phyloP scores from a whole-genome alignment of 2,329 filamentous ascomycete genomes.

The Sarocladium kiliense region DNA sequence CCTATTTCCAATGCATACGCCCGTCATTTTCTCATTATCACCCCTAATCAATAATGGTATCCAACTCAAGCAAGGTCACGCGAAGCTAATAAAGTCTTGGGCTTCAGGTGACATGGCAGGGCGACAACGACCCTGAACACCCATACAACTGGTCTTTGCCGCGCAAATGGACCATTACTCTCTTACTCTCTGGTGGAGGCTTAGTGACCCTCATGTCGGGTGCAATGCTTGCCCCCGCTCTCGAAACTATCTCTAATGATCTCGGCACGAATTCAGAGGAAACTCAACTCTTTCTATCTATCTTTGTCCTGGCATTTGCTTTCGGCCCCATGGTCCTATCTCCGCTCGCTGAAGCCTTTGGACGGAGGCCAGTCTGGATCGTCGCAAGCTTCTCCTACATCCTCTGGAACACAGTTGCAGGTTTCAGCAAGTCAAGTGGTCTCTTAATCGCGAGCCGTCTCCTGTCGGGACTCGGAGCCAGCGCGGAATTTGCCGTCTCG shows the following conservation, averaged over 20 bases:
- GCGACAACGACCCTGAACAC: slow-evolving; percentile 45
- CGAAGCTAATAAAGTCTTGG: not conserved
- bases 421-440: slow-evolving; percentile 22
- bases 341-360: slow-evolving; percentile 27
- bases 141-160: slow-evolving; percentile 56
- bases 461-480: slow-evolving; percentile 20
- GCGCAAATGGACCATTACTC: slow-evolving; percentile 18
- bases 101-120: slow-evolving; percentile 4
- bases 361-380: slow-evolving; percentile 28
- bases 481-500: slow-evolving; percentile 24
- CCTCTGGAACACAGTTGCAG: slow-evolving; percentile 29
- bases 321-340: slow-evolving; percentile 29
- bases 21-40: not conserved
- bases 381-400: slow-evolving; percentile 26
- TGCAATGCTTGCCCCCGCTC: slow-evolving; percentile 30
- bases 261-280: slow-evolving; percentile 18
- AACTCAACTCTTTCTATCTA: slow-evolving; percentile 27
- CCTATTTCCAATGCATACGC: not conserved
- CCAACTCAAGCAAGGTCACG: not conserved
- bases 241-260: slow-evolving; percentile 26
- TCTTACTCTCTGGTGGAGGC: slow-evolving; percentile 27
- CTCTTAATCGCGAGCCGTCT: slow-evolving; percentile 25
- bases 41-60: not conserved
- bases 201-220: slow-evolving; percentile 31
- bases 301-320: slow-evolving; percentile 28